phyloP scores from a whole-genome alignment of 768 basidiomycete species.

The Roridomyces roridus region DNA sequence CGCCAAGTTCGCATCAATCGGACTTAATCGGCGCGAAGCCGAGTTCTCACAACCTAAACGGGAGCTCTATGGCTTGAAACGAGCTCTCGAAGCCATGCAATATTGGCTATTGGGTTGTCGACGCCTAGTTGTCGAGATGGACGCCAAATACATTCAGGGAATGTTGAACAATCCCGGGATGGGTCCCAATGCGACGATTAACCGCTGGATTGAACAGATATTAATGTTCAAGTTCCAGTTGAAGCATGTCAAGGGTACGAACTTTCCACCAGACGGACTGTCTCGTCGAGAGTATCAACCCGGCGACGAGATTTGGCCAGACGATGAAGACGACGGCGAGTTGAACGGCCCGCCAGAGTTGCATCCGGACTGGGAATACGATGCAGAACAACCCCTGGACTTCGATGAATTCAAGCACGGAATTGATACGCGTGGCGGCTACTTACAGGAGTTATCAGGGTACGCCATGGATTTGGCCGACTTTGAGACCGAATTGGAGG shows the following conservation, averaged over 20 bases:
- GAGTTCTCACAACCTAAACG: conserved; percentile 31
- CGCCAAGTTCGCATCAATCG: conserved; percentile 34
- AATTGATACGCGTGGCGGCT: conserved; percentile 3
- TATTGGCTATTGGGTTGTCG: conserved; percentile 25
- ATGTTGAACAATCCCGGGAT: conserved; percentile 12
- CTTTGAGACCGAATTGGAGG: neutral
- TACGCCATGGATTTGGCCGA: neutral
- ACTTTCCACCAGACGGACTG: conserved; percentile 22
- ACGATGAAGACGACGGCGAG: neutral
- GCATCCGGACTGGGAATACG: conserved; percentile 2
- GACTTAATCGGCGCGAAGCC: conserved; percentile 2
- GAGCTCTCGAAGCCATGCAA: neutral
- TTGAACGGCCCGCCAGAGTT: neutral
- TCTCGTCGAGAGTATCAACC: conserved; percentile 15
- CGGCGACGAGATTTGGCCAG: neutral
- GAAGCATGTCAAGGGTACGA: conserved; percentile 14
- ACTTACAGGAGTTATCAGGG: neutral
- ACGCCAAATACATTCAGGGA: conserved; percentile 27
- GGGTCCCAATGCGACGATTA: conserved; percentile 26
- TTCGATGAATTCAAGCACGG: conserved; percentile 5
- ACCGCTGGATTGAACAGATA: conserved; percentile 27
- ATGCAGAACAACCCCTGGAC: neutral
- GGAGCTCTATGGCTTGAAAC: conserved; percentile 31
- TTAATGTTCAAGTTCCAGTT: conserved; percentile 25
- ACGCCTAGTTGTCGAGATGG: conserved; percentile 19